phyloP scores from a whole-genome alignment of 257 asterid genomes.

The Mentha longifolia region DNA sequence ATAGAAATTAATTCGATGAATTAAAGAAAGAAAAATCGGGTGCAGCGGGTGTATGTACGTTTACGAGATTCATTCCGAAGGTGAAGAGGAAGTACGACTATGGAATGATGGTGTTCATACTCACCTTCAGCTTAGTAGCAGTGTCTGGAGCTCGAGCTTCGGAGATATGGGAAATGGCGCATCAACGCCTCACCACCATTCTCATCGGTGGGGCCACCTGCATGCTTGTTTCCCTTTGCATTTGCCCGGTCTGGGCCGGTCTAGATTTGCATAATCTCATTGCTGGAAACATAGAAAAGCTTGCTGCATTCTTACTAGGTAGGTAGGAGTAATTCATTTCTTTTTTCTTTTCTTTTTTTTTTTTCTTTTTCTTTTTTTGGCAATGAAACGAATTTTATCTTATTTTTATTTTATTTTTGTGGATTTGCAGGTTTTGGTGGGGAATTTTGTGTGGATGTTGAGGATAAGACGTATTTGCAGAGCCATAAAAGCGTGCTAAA shows the following conservation, averaged over 20 bases:
- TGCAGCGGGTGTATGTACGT: conserved; percentile 56
- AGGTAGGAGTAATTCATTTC: too few relatives aligned
- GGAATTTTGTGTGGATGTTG: conserved; percentile 40
- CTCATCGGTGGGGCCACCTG: conserved; percentile 64
- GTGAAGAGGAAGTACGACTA: conserved; percentile 68
- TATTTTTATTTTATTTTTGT: too few relatives aligned
- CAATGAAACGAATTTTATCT: too few relatives aligned
- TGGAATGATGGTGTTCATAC: conserved; percentile 66
- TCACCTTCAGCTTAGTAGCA: conserved; percentile 64
- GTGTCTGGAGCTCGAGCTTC: conserved; percentile 68
- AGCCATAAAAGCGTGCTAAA: conserved; percentile 47
- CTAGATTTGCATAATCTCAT: conserved; percentile 60
- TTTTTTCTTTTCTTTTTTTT: too few relatives aligned
- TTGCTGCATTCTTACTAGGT: conserved; percentile 64
- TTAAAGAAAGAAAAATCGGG: neutral
- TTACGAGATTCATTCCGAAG: conserved; percentile 55
- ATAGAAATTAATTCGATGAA: too few relatives aligned
- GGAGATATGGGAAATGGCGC: conserved; percentile 52
- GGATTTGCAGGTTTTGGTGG: conserved; percentile 54
- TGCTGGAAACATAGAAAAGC: conserved; percentile 52
- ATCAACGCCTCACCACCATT: conserved; percentile 59
- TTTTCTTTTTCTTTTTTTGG: too few relatives aligned
- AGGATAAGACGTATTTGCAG: conserved; percentile 41
- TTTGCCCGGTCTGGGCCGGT: conserved; percentile 86
- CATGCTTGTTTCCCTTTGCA: conserved; percentile 50